Evolutionary conservation across 148 eudicot species (phyloP).

Genomic region (Cornus controversa): DNA sequence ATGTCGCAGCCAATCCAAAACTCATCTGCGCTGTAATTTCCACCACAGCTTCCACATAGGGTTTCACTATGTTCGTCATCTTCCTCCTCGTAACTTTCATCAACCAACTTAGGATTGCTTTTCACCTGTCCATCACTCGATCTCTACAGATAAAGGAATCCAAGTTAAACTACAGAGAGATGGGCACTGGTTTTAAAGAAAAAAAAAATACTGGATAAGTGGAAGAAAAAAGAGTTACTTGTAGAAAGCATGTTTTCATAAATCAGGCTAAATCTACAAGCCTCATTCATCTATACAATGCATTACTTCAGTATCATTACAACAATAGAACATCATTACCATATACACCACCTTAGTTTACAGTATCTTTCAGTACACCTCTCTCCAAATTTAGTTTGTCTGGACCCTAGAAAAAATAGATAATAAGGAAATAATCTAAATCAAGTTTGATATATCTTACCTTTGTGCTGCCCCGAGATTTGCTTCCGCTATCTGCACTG

Average conservation of each 20-base stretch:
- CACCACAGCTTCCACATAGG: slow-evolving; percentile 77
- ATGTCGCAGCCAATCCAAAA: slow-evolving; percentile 91
- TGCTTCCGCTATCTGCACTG: slow-evolving; percentile 78
- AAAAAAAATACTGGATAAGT: not conserved
- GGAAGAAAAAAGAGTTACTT: not conserved
- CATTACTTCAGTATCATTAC: not conserved
- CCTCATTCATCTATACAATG: not conserved
- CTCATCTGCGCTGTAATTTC: slow-evolving; percentile 82
- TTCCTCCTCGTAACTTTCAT: slow-evolving; percentile 64
- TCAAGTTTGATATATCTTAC: slow-evolving; percentile 23
- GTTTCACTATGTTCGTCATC: slow-evolving; percentile 89
- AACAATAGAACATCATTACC: not conserved
- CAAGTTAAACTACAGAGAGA: not conserved
- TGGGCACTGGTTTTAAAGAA: not conserved
- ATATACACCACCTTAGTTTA: not conserved
- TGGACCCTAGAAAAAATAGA: not conserved
- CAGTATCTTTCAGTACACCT: not conserved
- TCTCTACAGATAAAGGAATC: slow-evolving; percentile 46
- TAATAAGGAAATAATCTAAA: not conserved
- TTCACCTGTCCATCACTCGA: slow-evolving; percentile 76
- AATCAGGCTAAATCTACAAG: not conserved
- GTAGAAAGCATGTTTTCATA: not conserved
- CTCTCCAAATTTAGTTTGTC: not conserved
- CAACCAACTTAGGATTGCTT: slow-evolving; percentile 57
- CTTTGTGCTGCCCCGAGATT: slow-evolving; percentile 70